Conservation (phyloP, 1,139 yeast genomes). For the Diutina ranongensis region DNA sequence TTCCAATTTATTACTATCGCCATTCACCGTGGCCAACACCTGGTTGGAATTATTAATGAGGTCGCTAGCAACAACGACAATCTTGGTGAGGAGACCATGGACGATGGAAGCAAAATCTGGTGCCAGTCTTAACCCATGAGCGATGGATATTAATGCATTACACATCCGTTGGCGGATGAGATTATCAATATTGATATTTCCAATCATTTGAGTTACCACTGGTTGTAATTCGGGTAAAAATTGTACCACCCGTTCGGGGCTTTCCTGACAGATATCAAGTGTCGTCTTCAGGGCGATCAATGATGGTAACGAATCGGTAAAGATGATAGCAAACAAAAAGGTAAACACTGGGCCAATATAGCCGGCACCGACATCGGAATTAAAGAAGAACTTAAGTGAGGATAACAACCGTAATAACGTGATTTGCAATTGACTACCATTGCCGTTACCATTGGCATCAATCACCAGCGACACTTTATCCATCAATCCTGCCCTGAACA, state of each 20-base stretch:
- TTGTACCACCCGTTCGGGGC: constrained; percentile 34
- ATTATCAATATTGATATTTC: constrained; percentile 31
- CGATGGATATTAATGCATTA: constrained; percentile 25
- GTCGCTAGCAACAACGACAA: neutral
- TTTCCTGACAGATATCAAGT: constrained; percentile 48
- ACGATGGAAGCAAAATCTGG: neutral
- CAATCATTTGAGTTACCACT: constrained; percentile 41
- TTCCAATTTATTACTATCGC: neutral
- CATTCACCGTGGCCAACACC: neutral
- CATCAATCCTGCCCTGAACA: neutral
- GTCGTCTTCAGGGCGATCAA: constrained; percentile 46
- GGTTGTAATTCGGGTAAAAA: constrained; percentile 42
- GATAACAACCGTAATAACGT: constrained; percentile 44
- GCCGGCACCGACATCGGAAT: constrained; percentile 21
- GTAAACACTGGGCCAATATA: constrained; percentile 40
- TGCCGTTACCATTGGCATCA: neutral
- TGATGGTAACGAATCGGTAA: constrained; percentile 17
- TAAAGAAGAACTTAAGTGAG: constrained; percentile 43
- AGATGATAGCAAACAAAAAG: constrained; percentile 26
- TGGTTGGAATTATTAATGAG: neutral
- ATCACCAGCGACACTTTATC: neutral
- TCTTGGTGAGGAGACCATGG: neutral
- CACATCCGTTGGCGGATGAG: constrained; percentile 50
- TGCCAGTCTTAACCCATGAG: neutral
- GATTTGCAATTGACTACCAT: neutral